Evolutionary conservation across 495 filamentous ascomycete genomes (phyloP), one percentile per base, ranked within the genome.

Genomic region (Talaromyces adpressus): DNA sequence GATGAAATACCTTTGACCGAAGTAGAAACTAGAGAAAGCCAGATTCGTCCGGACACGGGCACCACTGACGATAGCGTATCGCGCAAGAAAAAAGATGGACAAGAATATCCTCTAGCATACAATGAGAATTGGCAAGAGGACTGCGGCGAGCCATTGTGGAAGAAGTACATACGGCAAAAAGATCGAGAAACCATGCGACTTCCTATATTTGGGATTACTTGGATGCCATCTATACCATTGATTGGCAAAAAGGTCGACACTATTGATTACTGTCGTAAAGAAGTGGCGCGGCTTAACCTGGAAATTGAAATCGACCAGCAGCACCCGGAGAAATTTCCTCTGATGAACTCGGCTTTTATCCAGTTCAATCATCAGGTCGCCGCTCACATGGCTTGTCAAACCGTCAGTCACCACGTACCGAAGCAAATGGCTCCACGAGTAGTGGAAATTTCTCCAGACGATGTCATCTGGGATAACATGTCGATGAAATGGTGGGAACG

Each of bases 381-480:
- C 7, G 94, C 94, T 2, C 94, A 98, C 69, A 98, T 98, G 94
- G 93, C 93, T 63, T 96, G 91, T 72, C 94, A 98, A 73, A 83
- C 91, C 25, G 85, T 96, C 65, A 92, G 86, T 51, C 93, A 98
- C 68, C 94, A 98, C 69, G 72, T 94, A 6, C 95, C 95, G 2
- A 91, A 93, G 68, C 88, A 93, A 61, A 98, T 98, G 94, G 87
- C 91, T 3, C 95, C 94, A 29, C 89, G 94, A 22, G 84, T 89
- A 51, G 89, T 97, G 18, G 94, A 98, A 70, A 93, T 98, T 56
- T 91, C 91, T 30, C 94, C 94, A 0, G 87, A 90, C 62, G 93
- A 98, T 73, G 93, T 98, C 22, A 82, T 98, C 59, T 98, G 94
- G 94, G 90, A 96, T 64, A 98, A 98, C 72, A 93, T 98, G 90